Evolutionary conservation across 1,284 basidiomycete species (phyloP).

Genomic region (Leccinum subfulvum): DNA sequence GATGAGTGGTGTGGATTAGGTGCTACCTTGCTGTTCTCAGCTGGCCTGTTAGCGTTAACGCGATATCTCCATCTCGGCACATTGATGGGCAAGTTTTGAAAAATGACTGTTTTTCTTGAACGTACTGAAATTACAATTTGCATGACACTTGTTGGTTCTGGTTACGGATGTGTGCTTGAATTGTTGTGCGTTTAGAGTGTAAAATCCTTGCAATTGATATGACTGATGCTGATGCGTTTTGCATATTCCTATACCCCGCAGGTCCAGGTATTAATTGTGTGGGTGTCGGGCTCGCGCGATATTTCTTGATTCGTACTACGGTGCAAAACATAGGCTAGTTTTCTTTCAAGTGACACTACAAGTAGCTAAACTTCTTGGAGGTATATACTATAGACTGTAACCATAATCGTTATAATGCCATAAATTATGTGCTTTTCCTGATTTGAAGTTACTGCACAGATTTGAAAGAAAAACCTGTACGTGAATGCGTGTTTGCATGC

Average conservation of each 20-base stretch:
- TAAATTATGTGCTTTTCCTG: no score
- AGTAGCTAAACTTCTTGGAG: no score
- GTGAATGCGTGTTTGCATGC: no score
- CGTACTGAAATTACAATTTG: not conserved
- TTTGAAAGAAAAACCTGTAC: no score
- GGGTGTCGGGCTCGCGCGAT: no score
- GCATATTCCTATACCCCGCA: not conserved
- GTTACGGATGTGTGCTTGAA: not conserved
- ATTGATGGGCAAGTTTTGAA: slow-evolving; percentile 29
- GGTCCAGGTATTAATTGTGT: no score
- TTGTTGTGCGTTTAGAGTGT: not conserved
- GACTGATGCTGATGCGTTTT: not conserved
- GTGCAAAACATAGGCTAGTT: no score
- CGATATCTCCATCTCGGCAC: slow-evolving; percentile 30
- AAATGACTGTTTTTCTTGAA: not conserved
- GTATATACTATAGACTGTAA: no score
- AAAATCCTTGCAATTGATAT: not conserved
- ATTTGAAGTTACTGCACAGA: no score
- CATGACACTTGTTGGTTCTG: not conserved
- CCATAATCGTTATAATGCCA: no score
- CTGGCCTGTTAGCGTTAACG: slow-evolving; percentile 25
- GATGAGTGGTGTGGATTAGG: slow-evolving; percentile 18
- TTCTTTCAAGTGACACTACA: no score
- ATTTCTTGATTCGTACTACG: no score
- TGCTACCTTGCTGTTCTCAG: slow-evolving; percentile 27